Conservation (phyloP, 345 rosid genomes). For the Carallia pectinifolia region DNA sequence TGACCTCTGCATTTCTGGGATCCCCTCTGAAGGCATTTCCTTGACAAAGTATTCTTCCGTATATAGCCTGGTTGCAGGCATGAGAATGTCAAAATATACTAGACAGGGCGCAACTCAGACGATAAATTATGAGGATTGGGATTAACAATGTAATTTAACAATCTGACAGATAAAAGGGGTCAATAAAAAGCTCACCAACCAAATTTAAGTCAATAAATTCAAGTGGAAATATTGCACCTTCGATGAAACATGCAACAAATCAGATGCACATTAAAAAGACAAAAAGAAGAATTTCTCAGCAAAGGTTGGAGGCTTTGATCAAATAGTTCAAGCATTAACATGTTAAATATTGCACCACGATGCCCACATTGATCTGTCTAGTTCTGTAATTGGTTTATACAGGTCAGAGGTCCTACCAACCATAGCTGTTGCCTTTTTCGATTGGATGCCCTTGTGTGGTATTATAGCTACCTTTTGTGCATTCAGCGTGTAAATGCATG, state of each 20-base stretch:
- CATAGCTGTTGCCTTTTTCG: neutral
- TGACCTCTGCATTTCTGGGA: conserved; percentile 96
- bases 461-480: neutral
- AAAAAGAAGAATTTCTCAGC: conserved; percentile 5
- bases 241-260: conserved; percentile 1
- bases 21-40: conserved; percentile 79
- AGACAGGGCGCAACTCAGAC: too few species aligned
- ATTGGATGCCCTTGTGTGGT: neutral
- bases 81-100: neutral
- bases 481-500: neutral
- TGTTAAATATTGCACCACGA: too few species aligned
- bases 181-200: too few species aligned
- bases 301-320: neutral
- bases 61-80: conserved; percentile 56
- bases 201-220: too few species aligned
- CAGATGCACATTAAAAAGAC: neutral
- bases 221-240: neutral
- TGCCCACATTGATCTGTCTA: too few species aligned
- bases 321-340: neutral
- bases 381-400: too few species aligned
- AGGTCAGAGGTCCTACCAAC: too few species aligned
- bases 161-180: too few species aligned
- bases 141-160: too few species aligned
- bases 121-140: too few species aligned
- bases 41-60: conserved; percentile 80